Percentiles rank a stretch among this genome's conserved stretches.
These are phyloP conservation scores for Prunus armeniaca DNA, from an alignment of 306 rosid genomes.

Conservation along the genomic window DNA sequence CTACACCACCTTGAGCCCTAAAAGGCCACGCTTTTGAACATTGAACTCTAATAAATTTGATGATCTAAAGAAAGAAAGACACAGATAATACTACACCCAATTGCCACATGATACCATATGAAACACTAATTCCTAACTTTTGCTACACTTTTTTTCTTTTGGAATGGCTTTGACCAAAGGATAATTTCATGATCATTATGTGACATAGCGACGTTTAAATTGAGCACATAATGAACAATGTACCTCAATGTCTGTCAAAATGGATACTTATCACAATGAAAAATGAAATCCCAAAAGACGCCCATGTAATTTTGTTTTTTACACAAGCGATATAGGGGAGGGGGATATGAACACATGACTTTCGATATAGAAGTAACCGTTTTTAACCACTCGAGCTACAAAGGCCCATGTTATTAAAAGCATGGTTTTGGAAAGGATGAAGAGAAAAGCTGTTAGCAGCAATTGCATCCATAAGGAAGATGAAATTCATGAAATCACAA, in stretches of 20 bases:
- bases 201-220: neutral
- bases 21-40: neutral
- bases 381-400: too few species aligned
- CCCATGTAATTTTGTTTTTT: too few species aligned
- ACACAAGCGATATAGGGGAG: too few species aligned
- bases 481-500: neutral
- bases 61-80: neutral
- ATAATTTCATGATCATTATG: neutral
- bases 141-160: neutral
- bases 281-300: neutral
- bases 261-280: neutral
- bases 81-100: neutral
- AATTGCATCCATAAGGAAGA: neutral
- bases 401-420: too few species aligned
- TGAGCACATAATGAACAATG: neutral
- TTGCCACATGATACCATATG: neutral
- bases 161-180: neutral
- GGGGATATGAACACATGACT: too few species aligned
- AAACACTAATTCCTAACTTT: neutral
- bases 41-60: neutral
- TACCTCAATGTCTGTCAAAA: neutral
- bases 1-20: neutral
- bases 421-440: too few species aligned
- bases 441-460: neutral
- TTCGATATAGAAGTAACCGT: too few species aligned